Conservation (phyloP, 371 early-diverging fungal genomes). For the Mucor plumbeus region DNA sequence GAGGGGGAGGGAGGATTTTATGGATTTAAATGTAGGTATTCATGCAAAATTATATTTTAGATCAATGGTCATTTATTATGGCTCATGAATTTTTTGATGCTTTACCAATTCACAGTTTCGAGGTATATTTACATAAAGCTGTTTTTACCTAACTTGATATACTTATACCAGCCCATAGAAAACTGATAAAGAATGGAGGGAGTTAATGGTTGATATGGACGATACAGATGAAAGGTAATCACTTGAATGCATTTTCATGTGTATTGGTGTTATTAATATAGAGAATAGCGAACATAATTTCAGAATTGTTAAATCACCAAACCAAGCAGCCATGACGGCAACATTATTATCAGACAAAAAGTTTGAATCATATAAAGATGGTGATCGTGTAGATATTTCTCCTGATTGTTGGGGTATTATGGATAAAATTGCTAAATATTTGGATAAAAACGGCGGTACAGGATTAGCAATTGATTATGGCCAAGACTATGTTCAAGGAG, state of each 20-base stretch:
- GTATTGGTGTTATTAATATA: background rate
- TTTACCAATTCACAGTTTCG: slow-evolving; percentile 87
- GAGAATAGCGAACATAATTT: slow-evolving; percentile 74
- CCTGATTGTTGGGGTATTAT: slow-evolving; percentile 78
- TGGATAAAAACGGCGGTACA: slow-evolving; percentile 71
- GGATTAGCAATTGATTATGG: slow-evolving; percentile 94
- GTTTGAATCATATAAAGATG: slow-evolving; percentile 56
- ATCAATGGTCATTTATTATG: slow-evolving; percentile 66
- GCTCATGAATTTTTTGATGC: slow-evolving; percentile 99
- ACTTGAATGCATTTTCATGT: background rate
- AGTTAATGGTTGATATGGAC: slow-evolving; percentile 87
- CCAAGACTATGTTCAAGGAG: slow-evolving; percentile 73
- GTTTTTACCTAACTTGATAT: no score
- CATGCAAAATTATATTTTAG: slow-evolving; percentile 26
- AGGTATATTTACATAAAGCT: slow-evolving; percentile 47
- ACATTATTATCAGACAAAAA: slow-evolving; percentile 56
- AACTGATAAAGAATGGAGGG: slow-evolving; percentile 85
- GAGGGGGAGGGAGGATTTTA: no score
- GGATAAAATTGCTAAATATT: slow-evolving; percentile 65
- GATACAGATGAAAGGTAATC: slow-evolving; percentile 57
- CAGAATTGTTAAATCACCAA: slow-evolving; percentile 74
- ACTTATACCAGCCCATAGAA: slow-evolving; percentile 43
- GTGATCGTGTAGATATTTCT: slow-evolving; percentile 83
- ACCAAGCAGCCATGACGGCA: slow-evolving; percentile 69
- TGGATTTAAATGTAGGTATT: background rate